A percentile compares a stretch with the other conserved stretches of the same genome.
These are phyloP conservation scores for Fraxinus floribunda DNA, from an alignment of 305 asterid species.

Conservation along the genomic window DNA sequence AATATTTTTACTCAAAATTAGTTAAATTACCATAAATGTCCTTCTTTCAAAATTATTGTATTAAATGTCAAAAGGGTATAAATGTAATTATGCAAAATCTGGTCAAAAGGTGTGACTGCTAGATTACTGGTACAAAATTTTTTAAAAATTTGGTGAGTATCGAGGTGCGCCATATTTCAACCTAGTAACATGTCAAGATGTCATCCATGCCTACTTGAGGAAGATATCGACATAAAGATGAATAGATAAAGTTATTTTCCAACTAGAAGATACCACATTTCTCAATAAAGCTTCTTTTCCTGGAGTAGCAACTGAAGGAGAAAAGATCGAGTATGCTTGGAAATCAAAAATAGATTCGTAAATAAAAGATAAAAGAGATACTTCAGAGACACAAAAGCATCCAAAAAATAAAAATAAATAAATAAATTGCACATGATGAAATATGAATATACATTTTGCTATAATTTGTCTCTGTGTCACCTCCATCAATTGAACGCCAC, in stretches of 20 bases:
- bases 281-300: not conserved
- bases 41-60: too few species aligned
- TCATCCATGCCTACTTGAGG: not conserved
- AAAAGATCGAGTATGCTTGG: not conserved
- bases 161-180: not conserved
- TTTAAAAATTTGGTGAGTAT: too few species aligned
- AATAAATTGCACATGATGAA: not conserved
- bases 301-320: not conserved
- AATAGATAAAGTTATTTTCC: not conserved
- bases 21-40: too few species aligned
- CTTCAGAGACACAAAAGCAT: not conserved
- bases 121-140: too few species aligned
- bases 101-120: too few species aligned
- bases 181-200: not conserved
- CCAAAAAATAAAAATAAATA: not conserved
- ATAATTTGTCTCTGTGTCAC: not conserved
- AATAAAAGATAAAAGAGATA: too few species aligned
- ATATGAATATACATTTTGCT: not conserved
- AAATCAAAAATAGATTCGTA: not conserved
- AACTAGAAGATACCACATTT: not conserved
- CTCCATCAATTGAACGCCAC: conserved; percentile 10
- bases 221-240: not conserved
- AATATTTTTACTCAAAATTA: too few species aligned
- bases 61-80: too few species aligned
- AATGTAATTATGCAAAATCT: too few species aligned